Conservation (phyloP, 148 eudicot genomes). For the Dianthus caryophyllus region DNA sequence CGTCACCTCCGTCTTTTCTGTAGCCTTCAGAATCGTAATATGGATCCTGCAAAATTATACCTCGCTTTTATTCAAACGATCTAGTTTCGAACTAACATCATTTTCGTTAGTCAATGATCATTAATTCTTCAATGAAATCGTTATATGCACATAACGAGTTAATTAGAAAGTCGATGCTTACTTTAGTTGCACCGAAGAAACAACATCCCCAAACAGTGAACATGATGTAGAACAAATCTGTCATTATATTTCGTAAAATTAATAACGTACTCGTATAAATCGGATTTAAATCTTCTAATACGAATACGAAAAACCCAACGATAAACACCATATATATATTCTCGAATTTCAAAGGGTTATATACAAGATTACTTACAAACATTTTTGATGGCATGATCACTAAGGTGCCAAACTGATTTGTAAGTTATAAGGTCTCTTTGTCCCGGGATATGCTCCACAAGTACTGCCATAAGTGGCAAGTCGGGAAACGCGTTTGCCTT, state of each 20-base stretch:
- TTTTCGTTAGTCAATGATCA: too few species aligned
- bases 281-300: background rate
- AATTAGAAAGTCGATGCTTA: constrained; percentile 19
- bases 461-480: constrained; percentile 74
- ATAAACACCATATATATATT: too few species aligned
- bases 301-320: background rate
- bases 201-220: constrained; percentile 86
- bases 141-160: background rate
- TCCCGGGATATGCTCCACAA: constrained; percentile 74
- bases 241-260: constrained; percentile 9
- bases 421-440: constrained; percentile 65
- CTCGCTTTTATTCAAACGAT: background rate
- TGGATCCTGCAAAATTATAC: constrained; percentile 52
- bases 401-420: constrained; percentile 85
- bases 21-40: constrained; percentile 72
- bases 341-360: too few species aligned
- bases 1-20: constrained; percentile 85
- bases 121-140: too few species aligned
- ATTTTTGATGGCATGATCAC: constrained; percentile 61
- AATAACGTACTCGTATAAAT: background rate
- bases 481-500: constrained; percentile 59
- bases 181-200: constrained; percentile 77
- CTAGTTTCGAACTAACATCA: too few species aligned
- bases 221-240: constrained; percentile 71
- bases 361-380: constrained; percentile 51